Base-by-base conservation (phyloP, 352 stramenopile genomes). In the Globisporangium viniferum region DNA sequence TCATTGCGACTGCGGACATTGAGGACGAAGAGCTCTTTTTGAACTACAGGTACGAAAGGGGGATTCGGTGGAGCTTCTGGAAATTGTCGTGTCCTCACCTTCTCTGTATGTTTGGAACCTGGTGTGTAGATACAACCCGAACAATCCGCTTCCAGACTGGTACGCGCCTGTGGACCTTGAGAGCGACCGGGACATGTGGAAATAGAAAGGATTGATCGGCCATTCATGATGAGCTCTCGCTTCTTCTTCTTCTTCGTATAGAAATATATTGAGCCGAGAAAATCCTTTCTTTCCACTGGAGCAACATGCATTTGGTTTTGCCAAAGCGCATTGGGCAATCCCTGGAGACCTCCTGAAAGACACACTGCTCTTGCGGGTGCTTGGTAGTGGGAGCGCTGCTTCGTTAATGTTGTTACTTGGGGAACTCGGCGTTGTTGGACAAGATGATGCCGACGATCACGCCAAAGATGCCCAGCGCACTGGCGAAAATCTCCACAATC, bases 401-500 rank as follows among this genome's bases (percentile, higher is more conserved):
- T 18, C 24, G 8, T 24, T 22, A 20, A 8, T 36, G 15, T 10
- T 33, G 29, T 71, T 70, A 95, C 77, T 95, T 94, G 56, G 90
- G 90, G 72, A 98, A 98, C 66, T 96, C 84, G 15, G 93, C 95
- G 69, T 97, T 97, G 84, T 99, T 99, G 73, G 92, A 98, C 76
- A 99, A 81, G 81, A 99, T 99, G 75, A 99, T 99, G 67, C 95
- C 94, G 36, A 99, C 96, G 75, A 99, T 99, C 63, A 99, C 96
- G 56, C 97, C 98, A 71, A 99, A 99, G 72, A 99, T 99, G 59
- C 97, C 98, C 59, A 99, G 82, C 27, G 98, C 98, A 72, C 92
- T 99, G 49, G 97, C 97, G 77, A 99, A 99, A 94, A 99, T 99
- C 86, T 99, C 96, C n/a, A 99, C 94, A 82, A 99, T 98, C 66